Percentiles rank a stretch among this genome's conserved stretches.
Conservation (phyloP, 2,329 filamentous ascomycete species). For the Dactylellina sp. region DNA sequence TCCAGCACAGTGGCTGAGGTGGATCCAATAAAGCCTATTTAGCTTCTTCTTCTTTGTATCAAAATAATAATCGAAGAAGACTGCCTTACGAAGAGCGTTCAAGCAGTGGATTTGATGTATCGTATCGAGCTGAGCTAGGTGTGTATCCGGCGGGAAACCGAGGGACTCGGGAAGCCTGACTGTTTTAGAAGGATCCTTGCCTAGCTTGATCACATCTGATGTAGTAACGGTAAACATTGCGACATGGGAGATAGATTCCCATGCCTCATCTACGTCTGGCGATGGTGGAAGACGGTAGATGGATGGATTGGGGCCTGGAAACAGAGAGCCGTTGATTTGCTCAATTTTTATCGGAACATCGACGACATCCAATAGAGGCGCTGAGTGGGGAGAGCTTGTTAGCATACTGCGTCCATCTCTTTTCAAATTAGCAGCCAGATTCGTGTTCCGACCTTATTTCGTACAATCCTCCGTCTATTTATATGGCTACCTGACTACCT, state of each 20-base stretch:
- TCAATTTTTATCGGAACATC: constrained; percentile 27
- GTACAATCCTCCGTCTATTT: constrained; percentile 13
- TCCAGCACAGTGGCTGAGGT: constrained; percentile 63
- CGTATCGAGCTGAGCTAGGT: constrained; percentile 56
- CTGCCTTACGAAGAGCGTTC: constrained; percentile 56
- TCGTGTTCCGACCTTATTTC: background rate
- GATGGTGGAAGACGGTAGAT: constrained; percentile 56
- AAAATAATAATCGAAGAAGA: constrained; percentile 56
- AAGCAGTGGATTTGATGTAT: constrained; percentile 59
- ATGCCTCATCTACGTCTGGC: constrained; percentile 57
- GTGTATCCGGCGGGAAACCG: constrained; percentile 55
- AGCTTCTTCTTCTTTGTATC: constrained; percentile 21
- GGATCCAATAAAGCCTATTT: constrained; percentile 55
- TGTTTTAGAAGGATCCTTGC: constrained; percentile 55
- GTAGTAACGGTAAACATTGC: constrained; percentile 40
- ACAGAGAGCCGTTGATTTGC: constrained; percentile 47
- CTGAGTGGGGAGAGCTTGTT: constrained; percentile 16
- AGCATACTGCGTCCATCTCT: background rate
- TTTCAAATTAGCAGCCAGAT: constrained; percentile 1
- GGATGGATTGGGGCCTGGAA: constrained; percentile 51
- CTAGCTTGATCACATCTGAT: constrained; percentile 50
- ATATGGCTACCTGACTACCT: constrained; percentile 20
- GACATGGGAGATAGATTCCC: constrained; percentile 41
- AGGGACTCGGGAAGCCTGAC: constrained; percentile 53
- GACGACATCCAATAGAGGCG: constrained; percentile 42